Evolutionary conservation across 768 basidiomycete species (phyloP).

Genomic region (Imleria badia): DNA sequence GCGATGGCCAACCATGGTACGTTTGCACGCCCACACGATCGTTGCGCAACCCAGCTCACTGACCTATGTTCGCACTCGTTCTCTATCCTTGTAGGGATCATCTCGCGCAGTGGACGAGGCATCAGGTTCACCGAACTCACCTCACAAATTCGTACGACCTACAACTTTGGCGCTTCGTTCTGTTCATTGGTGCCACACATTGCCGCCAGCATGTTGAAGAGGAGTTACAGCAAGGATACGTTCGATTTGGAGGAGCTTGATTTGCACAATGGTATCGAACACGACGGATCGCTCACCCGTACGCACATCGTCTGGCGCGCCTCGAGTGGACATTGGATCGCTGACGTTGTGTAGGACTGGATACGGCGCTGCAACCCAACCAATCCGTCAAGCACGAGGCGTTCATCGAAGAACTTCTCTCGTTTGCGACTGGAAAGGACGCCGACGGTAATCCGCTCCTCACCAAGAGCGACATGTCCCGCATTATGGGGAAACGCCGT

Average conservation of each 20-base stretch:
- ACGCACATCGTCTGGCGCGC: neutral
- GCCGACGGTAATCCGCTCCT: conserved; percentile 45
- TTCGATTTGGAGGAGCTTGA: conserved; percentile 68
- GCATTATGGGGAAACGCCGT: conserved; percentile 58
- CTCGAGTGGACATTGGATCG: neutral
- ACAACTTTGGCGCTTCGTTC: conserved; percentile 71
- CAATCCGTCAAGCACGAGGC: conserved; percentile 52
- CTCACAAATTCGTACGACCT: conserved; percentile 49
- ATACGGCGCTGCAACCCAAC: conserved; percentile 43
- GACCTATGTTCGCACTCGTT: neutral
- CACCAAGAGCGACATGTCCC: conserved; percentile 59
- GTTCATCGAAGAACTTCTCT: conserved; percentile 59
- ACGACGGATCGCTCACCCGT: conserved; percentile 37
- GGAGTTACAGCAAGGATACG: conserved; percentile 52
- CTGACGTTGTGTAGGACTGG: conserved; percentile 46
- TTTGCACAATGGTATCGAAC: conserved; percentile 61
- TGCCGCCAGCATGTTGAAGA: conserved; percentile 56
- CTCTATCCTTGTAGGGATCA: conserved; percentile 29
- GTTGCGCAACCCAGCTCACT: neutral
- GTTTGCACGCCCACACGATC: neutral
- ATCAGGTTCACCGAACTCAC: conserved; percentile 58
- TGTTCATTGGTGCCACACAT: conserved; percentile 63
- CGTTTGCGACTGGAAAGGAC: conserved; percentile 58
- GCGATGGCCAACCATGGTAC: conserved; percentile 85
- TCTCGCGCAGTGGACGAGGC: conserved; percentile 65